Evolutionary conservation across 768 basidiomycete genomes (phyloP).

Genomic region (Collybia sp.): DNA sequence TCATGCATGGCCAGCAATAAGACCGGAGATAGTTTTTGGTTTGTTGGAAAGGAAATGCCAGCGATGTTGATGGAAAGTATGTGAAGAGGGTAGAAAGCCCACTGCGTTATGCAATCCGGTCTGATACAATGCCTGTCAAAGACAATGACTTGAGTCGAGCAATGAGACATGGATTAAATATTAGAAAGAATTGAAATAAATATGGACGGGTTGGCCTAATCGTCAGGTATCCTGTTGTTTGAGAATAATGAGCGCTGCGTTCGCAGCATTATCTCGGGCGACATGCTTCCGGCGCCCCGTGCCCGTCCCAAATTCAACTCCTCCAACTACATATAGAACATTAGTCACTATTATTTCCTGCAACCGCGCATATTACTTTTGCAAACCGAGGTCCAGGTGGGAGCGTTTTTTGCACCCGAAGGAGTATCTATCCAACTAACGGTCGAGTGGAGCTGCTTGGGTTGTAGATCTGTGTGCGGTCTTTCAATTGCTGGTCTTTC

Average conservation of each 20-base stretch:
- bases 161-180: too few relatives aligned
- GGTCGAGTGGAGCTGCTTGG: slow-evolving; percentile 29
- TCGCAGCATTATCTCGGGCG: slow-evolving; percentile 43
- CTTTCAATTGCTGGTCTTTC: slow-evolving; percentile 2
- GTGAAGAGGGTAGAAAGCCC: too few relatives aligned
- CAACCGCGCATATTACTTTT: slow-evolving; percentile 39
- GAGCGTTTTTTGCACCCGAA: slow-evolving; percentile 38
- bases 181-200: too few relatives aligned
- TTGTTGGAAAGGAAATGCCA: too few relatives aligned
- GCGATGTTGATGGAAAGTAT: too few relatives aligned
- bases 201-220: too few relatives aligned
- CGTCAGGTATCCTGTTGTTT: too few relatives aligned
- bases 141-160: too few relatives aligned
- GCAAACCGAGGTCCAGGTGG: slow-evolving; percentile 53
- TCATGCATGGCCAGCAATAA: too few relatives aligned
- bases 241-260: slow-evolving; percentile 28
- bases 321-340: slow-evolving; percentile 38
- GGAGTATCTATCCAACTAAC: slow-evolving; percentile 53
- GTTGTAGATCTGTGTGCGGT: slow-evolving; percentile 47
- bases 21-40: too few relatives aligned
- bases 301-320: slow-evolving; percentile 42
- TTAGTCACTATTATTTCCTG: slow-evolving; percentile 7
- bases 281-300: slow-evolving; percentile 46
- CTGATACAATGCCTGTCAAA: too few relatives aligned
- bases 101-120: too few relatives aligned